Evolutionary conservation across 2,329 filamentous ascomycete genomes (phyloP).

Genomic region (Colletotrichum tofieldiae): DNA sequence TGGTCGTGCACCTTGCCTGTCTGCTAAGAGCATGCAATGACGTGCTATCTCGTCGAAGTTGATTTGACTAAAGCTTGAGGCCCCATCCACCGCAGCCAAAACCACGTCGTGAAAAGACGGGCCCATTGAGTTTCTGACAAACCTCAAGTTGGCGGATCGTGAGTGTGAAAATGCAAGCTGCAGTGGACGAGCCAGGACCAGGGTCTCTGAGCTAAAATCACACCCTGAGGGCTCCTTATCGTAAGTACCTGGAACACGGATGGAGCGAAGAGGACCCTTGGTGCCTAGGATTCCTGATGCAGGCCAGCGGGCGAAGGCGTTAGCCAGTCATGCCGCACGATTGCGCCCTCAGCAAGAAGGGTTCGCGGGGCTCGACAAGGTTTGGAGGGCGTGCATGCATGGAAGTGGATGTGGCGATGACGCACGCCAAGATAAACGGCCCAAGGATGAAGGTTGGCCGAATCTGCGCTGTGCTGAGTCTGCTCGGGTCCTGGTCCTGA

Average conservation of each 20-base stretch:
- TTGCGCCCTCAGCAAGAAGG: slow-evolving; percentile 3
- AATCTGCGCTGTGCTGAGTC: slow-evolving; percentile 8
- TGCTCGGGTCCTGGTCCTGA: slow-evolving; percentile 9
- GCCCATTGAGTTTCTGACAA: slow-evolving; percentile 29
- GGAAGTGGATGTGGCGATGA: slow-evolving; percentile 18
- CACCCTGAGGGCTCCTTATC: slow-evolving; percentile 5
- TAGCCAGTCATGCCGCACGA: slow-evolving; percentile 17
- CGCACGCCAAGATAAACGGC: slow-evolving; percentile 29
- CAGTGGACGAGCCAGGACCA: slow-evolving; percentile 10
- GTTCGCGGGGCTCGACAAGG: slow-evolving; percentile 29
- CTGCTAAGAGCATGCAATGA: slow-evolving; percentile 13
- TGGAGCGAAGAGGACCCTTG: slow-evolving; percentile 34
- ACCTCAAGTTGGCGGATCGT: slow-evolving; percentile 23
- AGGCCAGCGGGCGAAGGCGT: not conserved
- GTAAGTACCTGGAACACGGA: slow-evolving; percentile 27
- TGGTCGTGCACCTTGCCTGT: not conserved
- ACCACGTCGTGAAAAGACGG: slow-evolving; percentile 28
- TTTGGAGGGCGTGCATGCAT: slow-evolving; percentile 18
- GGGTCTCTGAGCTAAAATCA: slow-evolving; percentile 11
- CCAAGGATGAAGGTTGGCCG: not conserved
- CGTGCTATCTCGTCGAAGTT: slow-evolving; percentile 15
- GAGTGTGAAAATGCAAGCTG: slow-evolving; percentile 22
- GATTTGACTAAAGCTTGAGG: slow-evolving; percentile 14
- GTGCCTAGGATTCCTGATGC: slow-evolving; percentile 29
- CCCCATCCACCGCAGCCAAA: slow-evolving; percentile 17